phyloP scores from a whole-genome alignment of 176 grass and related monocot genomes.

The Lolium rigidum region DNA sequence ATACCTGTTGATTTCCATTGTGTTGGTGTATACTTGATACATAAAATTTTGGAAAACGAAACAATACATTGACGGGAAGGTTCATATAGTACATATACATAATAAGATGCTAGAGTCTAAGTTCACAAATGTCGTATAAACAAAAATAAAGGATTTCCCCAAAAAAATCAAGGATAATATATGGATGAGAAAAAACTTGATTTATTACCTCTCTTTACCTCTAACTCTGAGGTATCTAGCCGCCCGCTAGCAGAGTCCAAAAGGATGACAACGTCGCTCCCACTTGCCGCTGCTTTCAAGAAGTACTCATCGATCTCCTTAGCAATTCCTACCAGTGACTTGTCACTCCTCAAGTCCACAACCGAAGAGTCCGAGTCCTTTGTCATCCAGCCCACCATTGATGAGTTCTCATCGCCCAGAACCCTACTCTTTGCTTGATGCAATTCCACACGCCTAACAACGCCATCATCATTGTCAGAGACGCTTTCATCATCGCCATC shows the following conservation, averaged over 20 bases:
- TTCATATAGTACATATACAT: conserved; percentile 19
- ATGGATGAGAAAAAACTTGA: conserved; percentile 14
- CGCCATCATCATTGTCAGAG: conserved; percentile 20
- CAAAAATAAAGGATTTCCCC: background rate
- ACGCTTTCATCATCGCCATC: conserved; percentile 63
- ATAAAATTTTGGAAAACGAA: conserved; percentile 14
- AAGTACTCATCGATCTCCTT: conserved; percentile 96
- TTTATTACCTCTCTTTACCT: conserved; percentile 74
- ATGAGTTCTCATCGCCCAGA: conserved; percentile 63
- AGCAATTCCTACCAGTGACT: conserved; percentile 67
- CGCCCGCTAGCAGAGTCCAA: conserved; percentile 69
- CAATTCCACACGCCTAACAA: conserved; percentile 38
- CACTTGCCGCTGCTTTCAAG: conserved; percentile 89
- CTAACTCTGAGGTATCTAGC: conserved; percentile 53
- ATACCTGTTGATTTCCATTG: background rate
- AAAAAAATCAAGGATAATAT: background rate
- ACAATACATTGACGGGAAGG: conserved; percentile 11
- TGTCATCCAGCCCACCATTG: conserved; percentile 64
- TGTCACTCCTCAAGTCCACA: conserved; percentile 55
- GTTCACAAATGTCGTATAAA: conserved; percentile 12
- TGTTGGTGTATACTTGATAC: conserved; percentile 2
- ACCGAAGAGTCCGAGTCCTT: conserved; percentile 64
- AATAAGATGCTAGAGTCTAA: conserved; percentile 12
- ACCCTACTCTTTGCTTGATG: conserved; percentile 45
- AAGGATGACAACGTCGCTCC: conserved; percentile 73